Evolutionary conservation across 768 basidiomycete species (phyloP).

Genomic region (Boletus rufocinnamomeus): DNA sequence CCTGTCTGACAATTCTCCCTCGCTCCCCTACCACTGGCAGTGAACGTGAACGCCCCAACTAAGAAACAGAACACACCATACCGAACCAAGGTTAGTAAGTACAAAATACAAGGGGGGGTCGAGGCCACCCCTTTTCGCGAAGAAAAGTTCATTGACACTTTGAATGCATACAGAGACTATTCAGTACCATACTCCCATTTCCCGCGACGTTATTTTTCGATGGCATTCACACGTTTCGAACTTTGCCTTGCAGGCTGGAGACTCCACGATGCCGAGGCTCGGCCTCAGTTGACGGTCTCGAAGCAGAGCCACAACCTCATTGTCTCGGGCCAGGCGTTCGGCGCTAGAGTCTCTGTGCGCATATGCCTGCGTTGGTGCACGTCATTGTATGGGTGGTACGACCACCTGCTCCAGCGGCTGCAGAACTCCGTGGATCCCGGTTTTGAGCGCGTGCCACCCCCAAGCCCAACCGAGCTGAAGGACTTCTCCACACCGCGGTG

Average conservation of each 20-base stretch:
- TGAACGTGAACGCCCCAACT: background rate
- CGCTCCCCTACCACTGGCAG: background rate
- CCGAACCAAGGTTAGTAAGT: constrained; percentile 1
- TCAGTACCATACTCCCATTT: background rate
- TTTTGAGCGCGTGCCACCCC: background rate
- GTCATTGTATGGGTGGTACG: constrained; percentile 21
- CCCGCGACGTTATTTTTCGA: constrained; percentile 4
- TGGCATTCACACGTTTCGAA: constrained; percentile 31
- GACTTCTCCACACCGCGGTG: constrained; percentile 6
- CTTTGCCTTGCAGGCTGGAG: constrained; percentile 24
- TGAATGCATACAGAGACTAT: background rate
- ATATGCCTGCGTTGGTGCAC: constrained; percentile 29
- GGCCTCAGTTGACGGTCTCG: constrained; percentile 24
- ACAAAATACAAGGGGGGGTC: background rate
- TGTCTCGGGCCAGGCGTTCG: constrained; percentile 29
- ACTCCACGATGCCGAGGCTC: constrained; percentile 22
- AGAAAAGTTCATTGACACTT: constrained; percentile 3
- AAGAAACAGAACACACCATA: background rate
- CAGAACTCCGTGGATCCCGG: background rate
- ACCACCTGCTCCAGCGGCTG: constrained; percentile 7
- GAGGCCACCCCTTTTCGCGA: background rate
- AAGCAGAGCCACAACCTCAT: constrained; percentile 27
- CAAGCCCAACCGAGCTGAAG: constrained; percentile 5
- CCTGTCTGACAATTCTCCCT: constrained; percentile 9
- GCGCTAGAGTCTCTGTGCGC: constrained; percentile 23